These are phyloP conservation scores for Eleusine indica DNA, from an alignment of 176 grass and related monocot genomes.

Conservation along the genomic window DNA sequence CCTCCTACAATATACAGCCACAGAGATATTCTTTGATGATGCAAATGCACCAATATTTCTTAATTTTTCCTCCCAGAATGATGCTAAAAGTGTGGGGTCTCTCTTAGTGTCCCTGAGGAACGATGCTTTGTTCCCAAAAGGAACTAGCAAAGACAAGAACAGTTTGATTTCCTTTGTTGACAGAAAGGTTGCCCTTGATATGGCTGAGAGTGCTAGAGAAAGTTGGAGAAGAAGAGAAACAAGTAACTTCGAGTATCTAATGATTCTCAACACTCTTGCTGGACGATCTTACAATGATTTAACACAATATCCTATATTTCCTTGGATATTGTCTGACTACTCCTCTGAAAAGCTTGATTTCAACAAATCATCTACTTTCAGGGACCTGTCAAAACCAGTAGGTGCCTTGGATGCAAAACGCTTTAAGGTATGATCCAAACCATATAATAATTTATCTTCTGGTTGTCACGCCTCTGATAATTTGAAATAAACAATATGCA, in stretches of 20 bases:
- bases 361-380: constrained; percentile 91
- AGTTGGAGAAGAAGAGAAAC: constrained; percentile 97
- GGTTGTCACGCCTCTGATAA: constrained; percentile 18
- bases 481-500: constrained; percentile 41
- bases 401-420: constrained; percentile 91
- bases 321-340: constrained; percentile 96
- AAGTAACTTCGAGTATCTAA: constrained; percentile 97
- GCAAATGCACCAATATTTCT: constrained; percentile 86
- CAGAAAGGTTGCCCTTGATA: constrained; percentile 80
- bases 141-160: constrained; percentile 78
- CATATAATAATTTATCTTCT: constrained; percentile 18
- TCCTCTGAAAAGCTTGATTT: constrained; percentile 95
- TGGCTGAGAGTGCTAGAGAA: constrained; percentile 90
- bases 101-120: constrained; percentile 89
- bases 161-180: constrained; percentile 89
- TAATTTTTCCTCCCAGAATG: constrained; percentile 93
- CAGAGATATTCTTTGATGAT: constrained; percentile 93
- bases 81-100: constrained; percentile 86
- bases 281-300: constrained; percentile 97
- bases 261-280: constrained; percentile 93
- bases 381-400: constrained; percentile 94
- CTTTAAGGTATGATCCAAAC: constrained; percentile 63
- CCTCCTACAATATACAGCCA: constrained; percentile 88
- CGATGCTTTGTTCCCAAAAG: constrained; percentile 89
- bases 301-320: constrained; percentile 95